A percentile compares a stretch with the other conserved stretches of the same genome.
These are phyloP conservation scores for Diversispora eburnea DNA, from an alignment of 192 early-diverging fungal species.

Conservation along the genomic window DNA sequence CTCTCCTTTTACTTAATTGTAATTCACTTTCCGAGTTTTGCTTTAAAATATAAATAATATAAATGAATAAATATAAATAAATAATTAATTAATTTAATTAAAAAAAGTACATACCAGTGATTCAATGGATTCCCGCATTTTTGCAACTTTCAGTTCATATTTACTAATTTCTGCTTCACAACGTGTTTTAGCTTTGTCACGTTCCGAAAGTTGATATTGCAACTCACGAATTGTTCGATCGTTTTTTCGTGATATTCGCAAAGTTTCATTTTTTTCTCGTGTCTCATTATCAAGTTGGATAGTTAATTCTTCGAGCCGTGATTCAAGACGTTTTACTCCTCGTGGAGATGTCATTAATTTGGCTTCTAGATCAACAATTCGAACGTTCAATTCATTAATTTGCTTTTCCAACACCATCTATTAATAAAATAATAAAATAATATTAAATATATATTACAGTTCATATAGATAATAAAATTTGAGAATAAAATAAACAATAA, in stretches of 20 bases:
- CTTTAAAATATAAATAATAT: constrained; percentile 22
- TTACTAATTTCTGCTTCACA: constrained; percentile 69
- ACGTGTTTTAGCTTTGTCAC: constrained; percentile 66
- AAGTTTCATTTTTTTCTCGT: constrained; percentile 60
- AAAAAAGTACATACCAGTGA: constrained; percentile 49
- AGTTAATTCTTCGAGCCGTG: constrained; percentile 59
- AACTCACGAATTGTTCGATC: constrained; percentile 81
- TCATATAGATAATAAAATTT: neutral
- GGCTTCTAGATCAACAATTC: constrained; percentile 74
- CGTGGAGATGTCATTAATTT: constrained; percentile 56
- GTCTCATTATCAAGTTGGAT: constrained; percentile 57
- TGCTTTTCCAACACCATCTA: constrained; percentile 75
- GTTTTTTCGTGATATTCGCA: constrained; percentile 56
- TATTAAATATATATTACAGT: neutral
- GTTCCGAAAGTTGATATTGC: constrained; percentile 80
- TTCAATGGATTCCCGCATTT: constrained; percentile 60
- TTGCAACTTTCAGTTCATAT: constrained; percentile 63
- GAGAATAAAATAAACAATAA: neutral
- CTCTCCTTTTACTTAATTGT: constrained; percentile 36
- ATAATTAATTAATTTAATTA: neutral
- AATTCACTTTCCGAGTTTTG: constrained; percentile 35
- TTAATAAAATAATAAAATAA: constrained; percentile 13
- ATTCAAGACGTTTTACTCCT: constrained; percentile 54
- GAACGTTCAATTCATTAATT: constrained; percentile 72
- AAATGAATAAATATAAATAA: neutral